Percentiles rank a stretch among this genome's conserved stretches.
These are phyloP conservation scores for Rickenella mellea DNA, from an alignment of 768 basidiomycete genomes.

Conservation along the genomic window DNA sequence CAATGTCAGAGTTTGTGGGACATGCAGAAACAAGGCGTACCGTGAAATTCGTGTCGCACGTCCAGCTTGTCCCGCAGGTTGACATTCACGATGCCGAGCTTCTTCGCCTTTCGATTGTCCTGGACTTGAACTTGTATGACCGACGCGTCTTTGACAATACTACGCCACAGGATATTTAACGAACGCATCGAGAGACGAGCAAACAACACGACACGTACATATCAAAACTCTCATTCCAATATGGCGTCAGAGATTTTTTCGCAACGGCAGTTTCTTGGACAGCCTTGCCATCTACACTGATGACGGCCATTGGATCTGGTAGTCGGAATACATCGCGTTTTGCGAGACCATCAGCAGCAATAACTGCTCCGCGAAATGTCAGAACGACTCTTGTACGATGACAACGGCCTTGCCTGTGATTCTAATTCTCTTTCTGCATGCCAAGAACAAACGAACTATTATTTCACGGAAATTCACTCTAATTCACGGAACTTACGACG, in stretches of 20 bases:
- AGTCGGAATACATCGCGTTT: conserved; percentile 95
- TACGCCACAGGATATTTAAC: conserved; percentile 21
- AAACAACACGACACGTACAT: conserved; percentile 46
- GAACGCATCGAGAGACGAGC: not conserved
- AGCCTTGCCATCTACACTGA: conserved; percentile 96
- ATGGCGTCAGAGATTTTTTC: conserved; percentile 90
- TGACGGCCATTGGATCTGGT: conserved; percentile 96
- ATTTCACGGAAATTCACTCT: too few species aligned
- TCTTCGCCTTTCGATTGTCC: conserved; percentile 98
- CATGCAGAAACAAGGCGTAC: conserved; percentile 36
- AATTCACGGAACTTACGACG: too few species aligned
- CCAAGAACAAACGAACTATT: too few species aligned
- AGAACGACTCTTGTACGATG: not conserved
- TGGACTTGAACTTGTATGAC: conserved; percentile 98
- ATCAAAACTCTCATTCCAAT: conserved; percentile 98
- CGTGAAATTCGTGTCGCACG: conserved; percentile 86
- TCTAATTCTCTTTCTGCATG: conserved; percentile 67
- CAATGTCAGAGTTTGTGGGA: conserved; percentile 1
- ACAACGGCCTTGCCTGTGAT: conserved; percentile 47
- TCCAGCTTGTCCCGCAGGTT: conserved; percentile 86
- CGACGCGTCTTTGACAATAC: conserved; percentile 95
- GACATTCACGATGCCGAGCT: conserved; percentile 93
- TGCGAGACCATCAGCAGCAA: conserved; percentile 88
- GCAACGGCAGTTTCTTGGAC: conserved; percentile 96
- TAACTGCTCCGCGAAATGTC: conserved; percentile 48